Evolutionary conservation across 495 filamentous ascomycete genomes (phyloP).

Genomic region (Xylaria scruposa): DNA sequence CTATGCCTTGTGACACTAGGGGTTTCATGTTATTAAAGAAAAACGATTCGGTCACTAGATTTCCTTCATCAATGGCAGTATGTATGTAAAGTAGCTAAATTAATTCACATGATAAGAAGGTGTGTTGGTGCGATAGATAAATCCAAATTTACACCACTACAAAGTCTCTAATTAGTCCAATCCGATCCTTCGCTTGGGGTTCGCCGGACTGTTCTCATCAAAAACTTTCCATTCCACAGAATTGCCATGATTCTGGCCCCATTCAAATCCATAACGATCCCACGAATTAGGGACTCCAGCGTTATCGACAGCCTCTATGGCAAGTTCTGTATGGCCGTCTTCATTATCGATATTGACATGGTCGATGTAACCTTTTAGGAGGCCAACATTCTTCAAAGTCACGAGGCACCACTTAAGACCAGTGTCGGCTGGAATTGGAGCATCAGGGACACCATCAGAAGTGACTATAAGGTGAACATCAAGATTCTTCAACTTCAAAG

Average conservation of each 20-base stretch:
- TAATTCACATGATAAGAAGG: too few species aligned
- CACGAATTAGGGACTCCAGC: not conserved
- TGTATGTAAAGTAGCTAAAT: too few species aligned
- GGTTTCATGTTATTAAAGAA: too few species aligned
- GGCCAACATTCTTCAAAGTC: not conserved
- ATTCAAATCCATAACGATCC: slow-evolving; percentile 3
- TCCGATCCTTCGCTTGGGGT: slow-evolving; percentile 17
- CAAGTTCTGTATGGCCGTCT: not conserved
- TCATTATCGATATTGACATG: not conserved
- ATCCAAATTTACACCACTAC: not conserved
- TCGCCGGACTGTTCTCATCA: not conserved
- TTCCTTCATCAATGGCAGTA: too few species aligned
- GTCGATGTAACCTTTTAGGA: not conserved
- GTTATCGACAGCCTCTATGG: not conserved
- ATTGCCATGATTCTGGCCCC: not conserved
- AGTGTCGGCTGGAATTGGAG: not conserved
- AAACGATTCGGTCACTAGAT: too few species aligned
- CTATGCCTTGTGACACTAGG: too few species aligned
- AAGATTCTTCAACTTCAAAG: not conserved
- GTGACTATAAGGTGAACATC: not conserved
- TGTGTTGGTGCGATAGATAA: not conserved
- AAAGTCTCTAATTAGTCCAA: not conserved
- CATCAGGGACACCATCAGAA: not conserved
- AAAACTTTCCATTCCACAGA: not conserved
- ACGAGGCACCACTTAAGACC: not conserved